phyloP scores from a whole-genome alignment of 148 eudicot genomes.

The Tetragonia tetragonoides region DNA sequence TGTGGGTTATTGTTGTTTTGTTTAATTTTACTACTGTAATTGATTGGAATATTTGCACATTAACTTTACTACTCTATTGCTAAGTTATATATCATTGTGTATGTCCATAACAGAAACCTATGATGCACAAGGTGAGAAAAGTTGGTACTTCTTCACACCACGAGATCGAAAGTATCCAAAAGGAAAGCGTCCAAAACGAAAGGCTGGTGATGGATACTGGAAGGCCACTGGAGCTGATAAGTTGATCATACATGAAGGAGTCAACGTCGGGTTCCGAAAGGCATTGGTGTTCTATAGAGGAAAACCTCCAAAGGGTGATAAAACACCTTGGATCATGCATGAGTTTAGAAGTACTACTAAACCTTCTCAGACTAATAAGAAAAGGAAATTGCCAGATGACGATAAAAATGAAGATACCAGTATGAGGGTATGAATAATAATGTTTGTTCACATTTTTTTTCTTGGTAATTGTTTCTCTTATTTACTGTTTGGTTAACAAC shows the following conservation, averaged over 20 bases:
- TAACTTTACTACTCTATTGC: too few species aligned
- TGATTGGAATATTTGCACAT: too few species aligned
- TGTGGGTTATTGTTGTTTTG: too few species aligned
- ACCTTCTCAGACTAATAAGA: neutral
- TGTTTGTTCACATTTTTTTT: too few species aligned
- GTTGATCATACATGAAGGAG: neutral
- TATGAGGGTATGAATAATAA: constrained; percentile 1
- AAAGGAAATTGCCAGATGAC: neutral
- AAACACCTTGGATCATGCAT: constrained; percentile 9
- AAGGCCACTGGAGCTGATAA: constrained; percentile 44
- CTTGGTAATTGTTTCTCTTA: too few species aligned
- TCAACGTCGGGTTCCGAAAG: constrained; percentile 18
- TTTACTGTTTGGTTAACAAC: too few species aligned
- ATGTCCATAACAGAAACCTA: neutral
- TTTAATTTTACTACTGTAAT: too few species aligned
- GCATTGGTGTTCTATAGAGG: constrained; percentile 35
- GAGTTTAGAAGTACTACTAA: neutral
- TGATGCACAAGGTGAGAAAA: neutral
- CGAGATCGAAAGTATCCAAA: too few species aligned
- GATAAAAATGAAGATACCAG: neutral
- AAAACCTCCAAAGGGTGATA: constrained; percentile 11
- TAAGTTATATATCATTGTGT: too few species aligned
- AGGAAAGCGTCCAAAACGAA: constrained; percentile 33
- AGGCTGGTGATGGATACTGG: constrained; percentile 41
- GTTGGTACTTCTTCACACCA: constrained; percentile 44